Evolutionary conservation across 805 yeast genomes (phyloP).

Genomic region (Nakazawaea ambrosiae): DNA sequence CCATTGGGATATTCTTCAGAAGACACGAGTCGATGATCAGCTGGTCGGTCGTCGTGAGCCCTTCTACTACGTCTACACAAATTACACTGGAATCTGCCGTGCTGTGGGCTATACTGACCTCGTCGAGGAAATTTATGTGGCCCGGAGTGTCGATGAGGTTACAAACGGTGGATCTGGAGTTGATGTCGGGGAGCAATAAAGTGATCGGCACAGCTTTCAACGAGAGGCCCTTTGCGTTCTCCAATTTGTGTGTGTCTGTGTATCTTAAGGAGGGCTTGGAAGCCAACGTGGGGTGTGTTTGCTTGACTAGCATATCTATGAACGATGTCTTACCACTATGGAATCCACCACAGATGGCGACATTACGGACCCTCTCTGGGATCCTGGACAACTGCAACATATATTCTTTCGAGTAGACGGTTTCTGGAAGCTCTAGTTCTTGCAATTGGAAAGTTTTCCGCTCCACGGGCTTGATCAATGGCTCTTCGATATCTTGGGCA

Average conservation of each 20-base stretch:
- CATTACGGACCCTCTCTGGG: conserved; percentile 65
- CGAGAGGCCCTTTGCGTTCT: conserved; percentile 63
- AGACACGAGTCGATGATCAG: conserved; percentile 46
- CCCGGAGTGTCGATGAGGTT: conserved; percentile 89
- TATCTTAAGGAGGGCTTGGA: conserved; percentile 45
- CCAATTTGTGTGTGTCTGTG: conserved; percentile 67
- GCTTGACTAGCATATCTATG: conserved; percentile 57
- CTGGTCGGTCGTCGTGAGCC: conserved; percentile 55
- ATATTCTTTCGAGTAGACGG: conserved; percentile 57
- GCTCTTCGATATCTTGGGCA: conserved; percentile 41
- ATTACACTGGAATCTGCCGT: conserved; percentile 61
- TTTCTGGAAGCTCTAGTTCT: conserved; percentile 48
- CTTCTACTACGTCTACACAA: conserved; percentile 83
- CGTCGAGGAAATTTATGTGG: conserved; percentile 79
- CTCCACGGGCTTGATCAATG: conserved; percentile 52
- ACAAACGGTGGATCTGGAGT: conserved; percentile 44
- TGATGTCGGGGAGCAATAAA: conserved; percentile 45
- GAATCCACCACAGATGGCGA: conserved; percentile 72
- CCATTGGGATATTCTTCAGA: conserved; percentile 41
- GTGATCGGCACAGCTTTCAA: conserved; percentile 59
- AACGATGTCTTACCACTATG: conserved; percentile 85
- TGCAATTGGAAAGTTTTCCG: conserved; percentile 40
- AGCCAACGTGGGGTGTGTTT: conserved; percentile 47
- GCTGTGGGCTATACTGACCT: conserved; percentile 48
- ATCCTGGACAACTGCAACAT: conserved; percentile 23